phyloP scores from a whole-genome alignment of 2,329 filamentous ascomycete species.

The Nectriaceae sp. region DNA sequence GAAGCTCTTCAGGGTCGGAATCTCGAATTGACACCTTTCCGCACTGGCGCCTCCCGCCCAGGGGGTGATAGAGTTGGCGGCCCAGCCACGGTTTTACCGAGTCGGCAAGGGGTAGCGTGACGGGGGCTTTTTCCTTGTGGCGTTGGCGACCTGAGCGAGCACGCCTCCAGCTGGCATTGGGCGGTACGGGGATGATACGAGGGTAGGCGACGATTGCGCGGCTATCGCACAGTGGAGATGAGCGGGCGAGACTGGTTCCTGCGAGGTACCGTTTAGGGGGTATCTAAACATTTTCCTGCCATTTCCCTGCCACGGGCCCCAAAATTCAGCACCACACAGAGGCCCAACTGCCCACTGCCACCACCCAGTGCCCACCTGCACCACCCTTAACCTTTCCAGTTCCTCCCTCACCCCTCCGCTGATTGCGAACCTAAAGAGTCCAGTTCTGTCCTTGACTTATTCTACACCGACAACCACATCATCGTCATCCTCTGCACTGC shows the following conservation, averaged over 20 bases:
- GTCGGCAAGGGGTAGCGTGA: constrained; percentile 4
- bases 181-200: constrained; percentile 11
- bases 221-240: constrained; percentile 3
- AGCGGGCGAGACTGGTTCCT: constrained; percentile 1
- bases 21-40: constrained; percentile 35
- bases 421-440: constrained; percentile 18
- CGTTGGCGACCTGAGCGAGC: too few relatives aligned
- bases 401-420: constrained; percentile 26
- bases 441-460: constrained; percentile 24
- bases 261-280: constrained; percentile 6
- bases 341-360: not conserved
- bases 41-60: constrained; percentile 11
- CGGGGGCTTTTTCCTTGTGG: constrained; percentile 15
- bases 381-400: not conserved
- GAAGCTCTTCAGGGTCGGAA: constrained; percentile 13
- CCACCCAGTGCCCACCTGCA: not conserved
- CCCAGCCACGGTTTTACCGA: constrained; percentile 26
- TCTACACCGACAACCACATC: constrained; percentile 34
- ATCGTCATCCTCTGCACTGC: constrained; percentile 32
- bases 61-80: constrained; percentile 1
- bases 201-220: constrained; percentile 20
- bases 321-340: not conserved
- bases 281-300: constrained; percentile 7
- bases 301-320: not conserved
- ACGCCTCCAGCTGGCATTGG: not conserved